Evolutionary conservation across 768 basidiomycete genomes (phyloP), one percentile per base, ranked within the genome.

Genomic region (Antrodiella citrinella): DNA sequence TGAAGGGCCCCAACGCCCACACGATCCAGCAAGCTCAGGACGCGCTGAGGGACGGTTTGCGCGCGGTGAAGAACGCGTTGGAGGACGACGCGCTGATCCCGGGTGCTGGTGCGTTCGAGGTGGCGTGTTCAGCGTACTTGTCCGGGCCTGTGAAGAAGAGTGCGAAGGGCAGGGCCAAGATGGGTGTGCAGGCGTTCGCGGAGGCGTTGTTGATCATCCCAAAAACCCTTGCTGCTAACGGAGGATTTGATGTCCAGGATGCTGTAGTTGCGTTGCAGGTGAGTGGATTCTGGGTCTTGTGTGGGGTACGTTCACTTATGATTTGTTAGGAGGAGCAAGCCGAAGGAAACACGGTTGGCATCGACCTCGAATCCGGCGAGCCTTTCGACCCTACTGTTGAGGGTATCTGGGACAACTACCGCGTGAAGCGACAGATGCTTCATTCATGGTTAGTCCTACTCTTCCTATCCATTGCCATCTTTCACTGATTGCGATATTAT

Each of bases 361-460:
- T 99, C 54, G 91, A 98, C 69, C 72, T 99, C 30, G 74, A 91
- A 64, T 87, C 92, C 15, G 96, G 96, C 47, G 92, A 96, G 67
- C 93, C 95, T 1, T 88, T 95, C 62, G 95, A 99, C 62, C 96
- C 96, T 19, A 90, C 90, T 9, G 84, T 91, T 4, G 88, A 93
- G 63, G 96, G 96, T 30, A 84, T 99, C 22, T 99, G 94, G 94
- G 96, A 99, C 65, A 98, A 97, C 70, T 98, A 96, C 65, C 77
- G 96, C 57, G 96, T 99, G 53, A 99, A 99, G 75, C 76, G 95
- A 53, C 96, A 99, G 65, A 96, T 99, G 92, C 70, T 99, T 43
- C 94, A 97, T 64, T 95, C 92, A 62, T 91, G 90, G 92, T 93
- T 58, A 64, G 82, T 71, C 22, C 38, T 22, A 40, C 9, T 7